phyloP scores from a whole-genome alignment of 768 basidiomycete species.

The Coprinellus micaceus region DNA sequence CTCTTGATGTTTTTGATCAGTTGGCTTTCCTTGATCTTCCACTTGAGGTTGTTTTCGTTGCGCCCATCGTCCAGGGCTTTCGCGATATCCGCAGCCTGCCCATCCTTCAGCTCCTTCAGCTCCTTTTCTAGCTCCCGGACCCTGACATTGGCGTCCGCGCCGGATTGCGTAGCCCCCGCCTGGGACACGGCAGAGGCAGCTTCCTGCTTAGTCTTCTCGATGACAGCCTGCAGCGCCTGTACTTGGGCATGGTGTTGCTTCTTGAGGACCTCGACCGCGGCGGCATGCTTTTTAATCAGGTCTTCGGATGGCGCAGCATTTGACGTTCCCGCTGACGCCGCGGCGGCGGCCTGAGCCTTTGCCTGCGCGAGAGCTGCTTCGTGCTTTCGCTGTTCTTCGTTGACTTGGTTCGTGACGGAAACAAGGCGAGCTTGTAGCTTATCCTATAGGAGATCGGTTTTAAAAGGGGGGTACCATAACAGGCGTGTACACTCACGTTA shows the following conservation, averaged over 20 bases:
- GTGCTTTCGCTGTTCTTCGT: conserved; percentile 43
- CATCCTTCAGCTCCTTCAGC: conserved; percentile 41
- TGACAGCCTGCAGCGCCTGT: conserved; percentile 39
- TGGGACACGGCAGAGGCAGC: conserved; percentile 27
- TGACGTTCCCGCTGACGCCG: conserved; percentile 30
- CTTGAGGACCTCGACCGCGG: conserved; percentile 56
- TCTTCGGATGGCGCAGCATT: conserved; percentile 18
- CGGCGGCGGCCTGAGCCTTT: conserved; percentile 51
- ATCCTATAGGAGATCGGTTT: too few relatives aligned
- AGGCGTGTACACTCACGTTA: too few relatives aligned
- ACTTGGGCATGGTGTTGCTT: conserved; percentile 49
- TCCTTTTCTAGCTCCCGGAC: too few relatives aligned
- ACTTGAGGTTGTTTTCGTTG: conserved; percentile 56
- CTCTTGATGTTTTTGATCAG: conserved; percentile 56
- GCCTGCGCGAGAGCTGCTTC: conserved; percentile 51
- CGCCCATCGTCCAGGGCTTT: conserved; percentile 69
- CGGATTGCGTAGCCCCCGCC: conserved; percentile 29
- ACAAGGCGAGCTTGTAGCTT: conserved; percentile 56
- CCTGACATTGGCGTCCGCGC: conserved; percentile 47
- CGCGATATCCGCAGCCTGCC: conserved; percentile 53
- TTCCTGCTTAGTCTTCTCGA: too few relatives aligned
- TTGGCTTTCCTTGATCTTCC: conserved; percentile 68
- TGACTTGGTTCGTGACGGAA: conserved; percentile 50
- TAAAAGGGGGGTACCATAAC: too few relatives aligned
- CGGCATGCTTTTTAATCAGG: conserved; percentile 48